These are phyloP conservation scores for Hyaloscypha bicolor DNA, from an alignment of 495 filamentous ascomycete genomes.

Conservation along the genomic window DNA sequence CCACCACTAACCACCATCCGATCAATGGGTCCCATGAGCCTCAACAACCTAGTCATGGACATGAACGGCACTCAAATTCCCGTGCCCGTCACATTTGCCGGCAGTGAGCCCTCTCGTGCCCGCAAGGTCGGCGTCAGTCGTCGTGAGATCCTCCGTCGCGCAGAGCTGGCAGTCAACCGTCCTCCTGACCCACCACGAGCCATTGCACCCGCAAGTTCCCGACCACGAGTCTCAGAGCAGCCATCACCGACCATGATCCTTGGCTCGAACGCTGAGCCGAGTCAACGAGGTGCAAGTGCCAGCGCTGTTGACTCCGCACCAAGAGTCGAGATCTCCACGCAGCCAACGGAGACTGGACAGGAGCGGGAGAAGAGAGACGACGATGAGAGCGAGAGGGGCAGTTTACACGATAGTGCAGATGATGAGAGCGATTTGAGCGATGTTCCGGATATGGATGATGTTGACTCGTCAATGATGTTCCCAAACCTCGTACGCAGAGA, in stretches of 20 bases:
- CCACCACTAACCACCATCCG: conserved; percentile 7
- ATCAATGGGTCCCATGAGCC: conserved; percentile 47
- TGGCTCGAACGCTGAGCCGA: conserved; percentile 22
- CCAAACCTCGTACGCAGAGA: conserved; percentile 33
- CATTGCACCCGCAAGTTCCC: conserved; percentile 43
- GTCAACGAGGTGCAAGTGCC: conserved; percentile 11
- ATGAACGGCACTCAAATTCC: conserved; percentile 34
- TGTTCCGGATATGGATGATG: conserved; percentile 50
- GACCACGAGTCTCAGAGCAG: conserved; percentile 33
- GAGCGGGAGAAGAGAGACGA: conserved; percentile 7
- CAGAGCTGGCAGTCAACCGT: conserved; percentile 56
- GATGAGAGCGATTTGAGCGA: conserved; percentile 83
- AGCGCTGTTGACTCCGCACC: background rate
- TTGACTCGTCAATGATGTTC: conserved; percentile 37
- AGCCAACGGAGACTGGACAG: background rate
- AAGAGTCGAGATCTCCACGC: background rate
- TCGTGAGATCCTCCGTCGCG: conserved; percentile 63
- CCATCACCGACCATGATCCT: conserved; percentile 31
- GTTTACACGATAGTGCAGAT: conserved; percentile 73
- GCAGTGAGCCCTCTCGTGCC: conserved; percentile 42
- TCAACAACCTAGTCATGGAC: conserved; percentile 53
- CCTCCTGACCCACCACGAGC: conserved; percentile 31
- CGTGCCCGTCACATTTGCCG: conserved; percentile 27
- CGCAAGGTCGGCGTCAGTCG: conserved; percentile 58
- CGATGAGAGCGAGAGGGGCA: conserved; percentile 41